phyloP scores from a whole-genome alignment of 805 yeast species.

The Yamadazyma sp. region DNA sequence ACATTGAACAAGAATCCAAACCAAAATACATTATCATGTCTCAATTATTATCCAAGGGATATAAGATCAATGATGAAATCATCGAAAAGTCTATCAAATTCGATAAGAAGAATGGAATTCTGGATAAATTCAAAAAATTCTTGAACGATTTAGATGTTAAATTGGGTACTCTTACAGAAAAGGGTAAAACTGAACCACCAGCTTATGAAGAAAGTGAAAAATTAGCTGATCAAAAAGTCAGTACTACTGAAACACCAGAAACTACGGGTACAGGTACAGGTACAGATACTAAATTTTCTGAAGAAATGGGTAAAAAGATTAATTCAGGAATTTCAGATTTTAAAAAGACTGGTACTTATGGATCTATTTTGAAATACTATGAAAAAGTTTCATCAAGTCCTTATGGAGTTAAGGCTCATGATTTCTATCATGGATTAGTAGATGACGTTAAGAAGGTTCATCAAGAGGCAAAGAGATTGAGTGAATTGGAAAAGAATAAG shows the following conservation, averaged over 20 bases:
- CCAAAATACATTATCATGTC: conserved; percentile 76
- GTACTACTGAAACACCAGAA: no score
- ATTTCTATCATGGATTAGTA: conserved; percentile 54
- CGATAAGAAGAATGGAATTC: conserved; percentile 63
- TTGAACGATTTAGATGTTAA: conserved; percentile 53
- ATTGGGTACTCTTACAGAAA: conserved; percentile 24
- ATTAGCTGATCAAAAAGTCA: conserved; percentile 28
- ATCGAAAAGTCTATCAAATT: conserved; percentile 58
- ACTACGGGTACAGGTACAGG: neutral
- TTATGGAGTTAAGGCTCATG: conserved; percentile 58
- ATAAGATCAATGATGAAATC: conserved; percentile 59
- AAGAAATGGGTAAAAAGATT: conserved; percentile 2
- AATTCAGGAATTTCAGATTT: conserved; percentile 2
- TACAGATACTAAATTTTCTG: conserved; percentile 16
- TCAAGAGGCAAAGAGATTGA: conserved; percentile 69
- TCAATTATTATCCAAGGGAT: conserved; percentile 73
- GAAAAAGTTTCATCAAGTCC: conserved; percentile 41
- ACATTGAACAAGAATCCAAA: conserved; percentile 70
- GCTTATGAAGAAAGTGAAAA: conserved; percentile 40
- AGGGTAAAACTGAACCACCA: no score
- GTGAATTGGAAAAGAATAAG: conserved; percentile 56
- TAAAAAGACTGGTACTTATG: conserved; percentile 17
- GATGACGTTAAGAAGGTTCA: conserved; percentile 64
- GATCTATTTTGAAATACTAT: conserved; percentile 41
- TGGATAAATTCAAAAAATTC: conserved; percentile 55